These are phyloP conservation scores for Pleurotus giganteus DNA, from an alignment of 768 basidiomycete species.

Conservation along the genomic window DNA sequence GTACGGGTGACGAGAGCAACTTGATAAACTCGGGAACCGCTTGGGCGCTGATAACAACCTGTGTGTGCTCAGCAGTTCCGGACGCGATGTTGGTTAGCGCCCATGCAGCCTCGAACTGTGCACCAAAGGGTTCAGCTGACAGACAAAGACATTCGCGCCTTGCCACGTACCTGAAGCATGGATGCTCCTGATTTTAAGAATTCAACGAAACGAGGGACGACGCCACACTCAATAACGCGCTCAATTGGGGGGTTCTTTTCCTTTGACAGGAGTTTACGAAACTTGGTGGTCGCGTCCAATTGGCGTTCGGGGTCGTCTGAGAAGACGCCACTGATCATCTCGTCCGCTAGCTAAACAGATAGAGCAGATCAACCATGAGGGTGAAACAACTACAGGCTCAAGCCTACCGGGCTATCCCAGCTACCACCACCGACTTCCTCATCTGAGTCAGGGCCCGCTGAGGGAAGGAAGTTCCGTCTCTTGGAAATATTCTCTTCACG, in stretches of 20 bases:
- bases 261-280: slow-evolving; percentile 97
- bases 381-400: slow-evolving; percentile 12
- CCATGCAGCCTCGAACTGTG: slow-evolving; percentile 96
- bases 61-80: slow-evolving; percentile 97
- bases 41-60: slow-evolving; percentile 92
- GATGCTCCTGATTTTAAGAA: slow-evolving; percentile 80
- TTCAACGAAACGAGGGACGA: slow-evolving; percentile 95
- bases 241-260: slow-evolving; percentile 99
- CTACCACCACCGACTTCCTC: slow-evolving; percentile 72
- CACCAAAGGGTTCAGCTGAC: not conserved
- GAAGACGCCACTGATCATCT: slow-evolving; percentile 93
- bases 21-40: slow-evolving; percentile 98
- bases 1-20: slow-evolving; percentile 87
- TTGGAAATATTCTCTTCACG: slow-evolving; percentile 98
- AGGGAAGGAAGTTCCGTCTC: slow-evolving; percentile 88
- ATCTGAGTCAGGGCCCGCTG: slow-evolving; percentile 79
- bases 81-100: slow-evolving; percentile 97
- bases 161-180: slow-evolving; percentile 71
- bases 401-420: slow-evolving; percentile 77
- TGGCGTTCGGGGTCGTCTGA: slow-evolving; percentile 90
- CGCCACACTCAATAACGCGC: slow-evolving; percentile 95
- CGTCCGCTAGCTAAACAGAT: slow-evolving; percentile 65
- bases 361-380: slow-evolving; percentile 15
- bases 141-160: not conserved
- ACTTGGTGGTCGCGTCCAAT: slow-evolving; percentile 95